A percentile compares a stretch with the other conserved stretches of the same genome.
Evolutionary conservation across 371 early-diverging fungal genomes (phyloP).

Genomic region (Apophysomyces ossiformis): DNA sequence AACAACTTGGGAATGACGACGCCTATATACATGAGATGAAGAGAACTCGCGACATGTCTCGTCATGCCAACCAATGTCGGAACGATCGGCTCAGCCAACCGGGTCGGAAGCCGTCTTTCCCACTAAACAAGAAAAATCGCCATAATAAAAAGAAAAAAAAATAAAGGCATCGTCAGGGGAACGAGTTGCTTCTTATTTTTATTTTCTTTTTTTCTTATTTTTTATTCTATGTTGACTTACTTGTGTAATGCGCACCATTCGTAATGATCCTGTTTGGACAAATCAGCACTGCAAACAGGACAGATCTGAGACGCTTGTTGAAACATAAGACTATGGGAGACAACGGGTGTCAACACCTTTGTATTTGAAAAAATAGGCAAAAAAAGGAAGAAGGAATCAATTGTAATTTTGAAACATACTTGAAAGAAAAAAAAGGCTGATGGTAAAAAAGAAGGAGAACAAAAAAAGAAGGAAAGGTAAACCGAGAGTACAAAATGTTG

Average conservation of each 20-base stretch:
- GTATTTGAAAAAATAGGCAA: background rate
- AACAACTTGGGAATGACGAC: background rate
- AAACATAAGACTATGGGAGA: conserved; percentile 1
- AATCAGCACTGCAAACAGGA: conserved; percentile 30
- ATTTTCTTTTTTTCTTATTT: no score
- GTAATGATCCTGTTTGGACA: conserved; percentile 20
- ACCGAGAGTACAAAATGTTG: conserved; percentile 5
- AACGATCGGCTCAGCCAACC: conserved; percentile 11
- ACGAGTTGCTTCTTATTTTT: background rate
- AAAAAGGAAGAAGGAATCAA: background rate
- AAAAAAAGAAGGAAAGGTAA: conserved; percentile 8
- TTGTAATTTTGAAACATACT: background rate
- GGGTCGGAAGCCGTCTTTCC: conserved; percentile 6
- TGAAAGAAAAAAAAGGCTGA: background rate
- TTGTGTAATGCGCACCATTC: conserved; percentile 35
- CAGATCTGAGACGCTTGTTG: conserved; percentile 9
- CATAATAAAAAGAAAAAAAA: background rate
- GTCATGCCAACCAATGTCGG: conserved; percentile 11
- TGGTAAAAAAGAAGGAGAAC: background rate
- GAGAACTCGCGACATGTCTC: background rate
- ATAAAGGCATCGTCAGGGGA: background rate
- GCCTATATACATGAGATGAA: conserved; percentile 10
- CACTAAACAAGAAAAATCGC: background rate
- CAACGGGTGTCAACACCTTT: background rate
- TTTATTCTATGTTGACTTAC: conserved; percentile 12